A percentile compares a stretch with the other conserved stretches of the same genome.
Evolutionary conservation across 179 eudicot genomes (phyloP).

Genomic region (Corrigiola litoralis): DNA sequence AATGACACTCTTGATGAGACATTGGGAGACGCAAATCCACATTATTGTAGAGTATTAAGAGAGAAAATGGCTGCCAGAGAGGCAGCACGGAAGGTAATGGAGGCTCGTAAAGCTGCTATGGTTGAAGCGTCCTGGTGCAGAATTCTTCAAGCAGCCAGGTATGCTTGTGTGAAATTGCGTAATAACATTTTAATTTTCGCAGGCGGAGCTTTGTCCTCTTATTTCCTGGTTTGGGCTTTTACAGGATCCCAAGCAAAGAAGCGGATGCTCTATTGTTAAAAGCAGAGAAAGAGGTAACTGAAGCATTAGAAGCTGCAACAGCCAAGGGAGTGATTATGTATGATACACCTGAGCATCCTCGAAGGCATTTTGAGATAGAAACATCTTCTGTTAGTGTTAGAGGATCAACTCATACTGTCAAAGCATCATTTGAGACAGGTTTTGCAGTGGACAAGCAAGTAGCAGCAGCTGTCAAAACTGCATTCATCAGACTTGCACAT

Average conservation of each 20-base stretch:
- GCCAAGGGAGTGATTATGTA: constrained; percentile 80
- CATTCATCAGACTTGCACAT: constrained; percentile 66
- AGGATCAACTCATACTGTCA: constrained; percentile 58
- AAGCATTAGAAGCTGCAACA: constrained; percentile 80
- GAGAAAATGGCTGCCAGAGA: constrained; percentile 87
- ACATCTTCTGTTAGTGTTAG: constrained; percentile 45
- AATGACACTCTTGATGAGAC: constrained; percentile 84
- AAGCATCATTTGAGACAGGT: constrained; percentile 76
- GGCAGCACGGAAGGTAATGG: constrained; percentile 80
- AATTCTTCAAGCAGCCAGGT: constrained; percentile 88
- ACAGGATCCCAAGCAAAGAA: constrained; percentile 73
- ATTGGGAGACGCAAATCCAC: constrained; percentile 84
- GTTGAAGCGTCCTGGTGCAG: constrained; percentile 98
- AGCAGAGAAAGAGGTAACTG: constrained; percentile 63
- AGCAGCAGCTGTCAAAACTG: constrained; percentile 79
- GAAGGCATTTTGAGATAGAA: constrained; percentile 54
- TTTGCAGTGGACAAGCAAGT: constrained; percentile 95
- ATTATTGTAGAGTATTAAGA: constrained; percentile 70
- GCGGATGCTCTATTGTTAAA: constrained; percentile 56
- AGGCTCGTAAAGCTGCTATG: constrained; percentile 92
- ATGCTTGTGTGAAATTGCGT: background rate
- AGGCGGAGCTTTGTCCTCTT: background rate
- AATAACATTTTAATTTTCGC: background rate
- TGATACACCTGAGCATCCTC: constrained; percentile 53
- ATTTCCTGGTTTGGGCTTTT: background rate